These are phyloP conservation scores for Aureobasidium namibiae DNA, from an alignment of 2,329 filamentous ascomycete species.

Conservation along the genomic window DNA sequence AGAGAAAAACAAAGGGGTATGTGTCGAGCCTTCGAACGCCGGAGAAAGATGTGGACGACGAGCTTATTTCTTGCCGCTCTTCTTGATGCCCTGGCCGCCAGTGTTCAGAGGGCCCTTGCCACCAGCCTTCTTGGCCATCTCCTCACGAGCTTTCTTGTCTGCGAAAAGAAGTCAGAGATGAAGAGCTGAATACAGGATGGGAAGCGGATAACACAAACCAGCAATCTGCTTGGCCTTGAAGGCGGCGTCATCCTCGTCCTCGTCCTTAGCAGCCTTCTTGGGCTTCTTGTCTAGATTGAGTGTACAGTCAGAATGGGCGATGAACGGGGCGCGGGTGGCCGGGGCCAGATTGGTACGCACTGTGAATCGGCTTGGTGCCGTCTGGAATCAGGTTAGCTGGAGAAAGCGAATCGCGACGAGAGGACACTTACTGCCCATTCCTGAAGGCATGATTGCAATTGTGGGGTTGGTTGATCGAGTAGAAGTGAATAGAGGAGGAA, in stretches of 20 bases:
- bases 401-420: neutral
- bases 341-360: neutral
- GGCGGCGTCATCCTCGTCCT: conserved; percentile 81
- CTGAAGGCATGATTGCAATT: conserved; percentile 39
- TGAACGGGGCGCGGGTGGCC: neutral
- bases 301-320: neutral
- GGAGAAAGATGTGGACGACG: neutral
- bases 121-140: conserved; percentile 74
- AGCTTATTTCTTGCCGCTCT: conserved; percentile 86
- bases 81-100: conserved; percentile 87
- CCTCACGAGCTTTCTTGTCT: conserved; percentile 64
- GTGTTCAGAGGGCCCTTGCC: conserved; percentile 85
- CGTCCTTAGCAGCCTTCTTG: conserved; percentile 71
- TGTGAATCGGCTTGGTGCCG: conserved; percentile 48
- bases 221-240: conserved; percentile 77
- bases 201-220: conserved; percentile 48
- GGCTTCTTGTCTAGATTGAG: conserved; percentile 56
- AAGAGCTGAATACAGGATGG: neutral
- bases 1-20: conserved; percentile 5
- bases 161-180: conserved; percentile 12
- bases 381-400: conserved; percentile 24
- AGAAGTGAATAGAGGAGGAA: neutral
- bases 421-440: conserved; percentile 37
- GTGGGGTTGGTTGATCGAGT: neutral
- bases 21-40: conserved; percentile 9